Conservation (phyloP, 1,284 basidiomycete genomes). For the Leccinum pachyderme region DNA sequence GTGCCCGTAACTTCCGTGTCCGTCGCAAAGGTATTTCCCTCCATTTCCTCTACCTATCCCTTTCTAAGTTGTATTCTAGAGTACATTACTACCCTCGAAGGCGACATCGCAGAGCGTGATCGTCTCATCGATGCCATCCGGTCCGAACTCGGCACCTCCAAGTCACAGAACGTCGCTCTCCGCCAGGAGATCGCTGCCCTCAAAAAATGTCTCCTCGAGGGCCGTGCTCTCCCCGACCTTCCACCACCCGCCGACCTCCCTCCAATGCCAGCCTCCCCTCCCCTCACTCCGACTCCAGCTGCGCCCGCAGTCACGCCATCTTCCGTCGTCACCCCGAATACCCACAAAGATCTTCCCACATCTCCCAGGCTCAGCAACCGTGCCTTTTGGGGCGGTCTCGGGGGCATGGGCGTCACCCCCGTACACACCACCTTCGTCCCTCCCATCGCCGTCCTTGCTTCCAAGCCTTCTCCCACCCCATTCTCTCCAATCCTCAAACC, state of each 20-base stretch:
- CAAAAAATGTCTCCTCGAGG: constrained; percentile 77
- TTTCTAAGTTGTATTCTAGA: constrained; percentile 46
- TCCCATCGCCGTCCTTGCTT: constrained; percentile 38
- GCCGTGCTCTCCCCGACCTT: constrained; percentile 41
- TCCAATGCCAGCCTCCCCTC: constrained; percentile 37
- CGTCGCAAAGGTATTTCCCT: constrained; percentile 74
- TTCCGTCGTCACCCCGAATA: constrained; percentile 65
- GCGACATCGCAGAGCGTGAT: constrained; percentile 92
- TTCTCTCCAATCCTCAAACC: constrained; percentile 29
- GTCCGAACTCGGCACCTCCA: constrained; percentile 76
- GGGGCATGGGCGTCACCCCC: constrained; percentile 71
- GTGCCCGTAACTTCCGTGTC: constrained; percentile 91
- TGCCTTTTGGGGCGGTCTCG: constrained; percentile 77
- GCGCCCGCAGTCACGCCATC: constrained; percentile 18
- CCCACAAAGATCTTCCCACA: constrained; percentile 78
- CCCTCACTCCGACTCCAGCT: constrained; percentile 27
- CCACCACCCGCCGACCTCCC: constrained; percentile 47
- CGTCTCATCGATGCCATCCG: constrained; percentile 86
- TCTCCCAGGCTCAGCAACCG: constrained; percentile 50
- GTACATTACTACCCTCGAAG: constrained; percentile 91
- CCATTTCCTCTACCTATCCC: constrained; percentile 13
- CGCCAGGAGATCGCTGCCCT: constrained; percentile 82
- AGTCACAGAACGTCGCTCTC: constrained; percentile 82
- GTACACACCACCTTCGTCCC: constrained; percentile 85
- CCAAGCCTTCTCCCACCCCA: constrained; percentile 17